These are phyloP conservation scores for Penicillium fimorum DNA, from an alignment of 495 filamentous ascomycete species.

Conservation along the genomic window DNA sequence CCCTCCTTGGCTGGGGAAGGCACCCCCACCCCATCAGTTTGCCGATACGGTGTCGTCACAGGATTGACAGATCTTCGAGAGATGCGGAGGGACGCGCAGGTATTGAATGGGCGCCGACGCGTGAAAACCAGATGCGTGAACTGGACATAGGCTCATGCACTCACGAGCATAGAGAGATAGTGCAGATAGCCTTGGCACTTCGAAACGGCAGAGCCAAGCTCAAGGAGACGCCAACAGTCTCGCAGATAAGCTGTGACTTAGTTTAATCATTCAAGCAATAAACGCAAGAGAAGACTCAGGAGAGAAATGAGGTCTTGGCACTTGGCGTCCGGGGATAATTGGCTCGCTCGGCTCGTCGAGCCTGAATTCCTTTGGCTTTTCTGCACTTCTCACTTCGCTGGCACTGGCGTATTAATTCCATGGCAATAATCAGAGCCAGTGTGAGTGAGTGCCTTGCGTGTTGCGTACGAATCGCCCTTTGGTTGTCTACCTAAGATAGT, in stretches of 20 bases:
- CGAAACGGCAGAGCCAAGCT: slow-evolving; percentile 4
- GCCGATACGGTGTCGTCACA: not conserved
- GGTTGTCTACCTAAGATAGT: not conserved
- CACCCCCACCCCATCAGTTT: not conserved
- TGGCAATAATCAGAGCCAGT: not conserved
- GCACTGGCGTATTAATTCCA: not conserved
- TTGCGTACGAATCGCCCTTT: slow-evolving; percentile 1
- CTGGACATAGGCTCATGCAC: not conserved
- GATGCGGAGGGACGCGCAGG: not conserved
- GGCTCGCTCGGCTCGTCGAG: slow-evolving; percentile 16
- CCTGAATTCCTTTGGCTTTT: slow-evolving; percentile 5
- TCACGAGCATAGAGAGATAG: not conserved
- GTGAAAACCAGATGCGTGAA: not conserved
- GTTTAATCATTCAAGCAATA: slow-evolving; percentile 10
- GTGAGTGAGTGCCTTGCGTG: slow-evolving; percentile 18
- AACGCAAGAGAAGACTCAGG: slow-evolving; percentile 2
- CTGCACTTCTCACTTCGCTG: not conserved
- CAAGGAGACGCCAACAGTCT: not conserved
- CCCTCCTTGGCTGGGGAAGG: slow-evolving; percentile 2
- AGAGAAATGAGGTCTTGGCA: slow-evolving; percentile 18
- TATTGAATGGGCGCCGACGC: not conserved
- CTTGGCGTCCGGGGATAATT: slow-evolving; percentile 23
- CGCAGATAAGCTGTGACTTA: slow-evolving; percentile 16
- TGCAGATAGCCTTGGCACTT: slow-evolving; percentile 1
- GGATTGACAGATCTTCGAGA: not conserved